A percentile compares a stretch with the other conserved stretches of the same genome.
Evolutionary conservation across 345 rosid species (phyloP).

Genomic region (Erodium maritimum): DNA sequence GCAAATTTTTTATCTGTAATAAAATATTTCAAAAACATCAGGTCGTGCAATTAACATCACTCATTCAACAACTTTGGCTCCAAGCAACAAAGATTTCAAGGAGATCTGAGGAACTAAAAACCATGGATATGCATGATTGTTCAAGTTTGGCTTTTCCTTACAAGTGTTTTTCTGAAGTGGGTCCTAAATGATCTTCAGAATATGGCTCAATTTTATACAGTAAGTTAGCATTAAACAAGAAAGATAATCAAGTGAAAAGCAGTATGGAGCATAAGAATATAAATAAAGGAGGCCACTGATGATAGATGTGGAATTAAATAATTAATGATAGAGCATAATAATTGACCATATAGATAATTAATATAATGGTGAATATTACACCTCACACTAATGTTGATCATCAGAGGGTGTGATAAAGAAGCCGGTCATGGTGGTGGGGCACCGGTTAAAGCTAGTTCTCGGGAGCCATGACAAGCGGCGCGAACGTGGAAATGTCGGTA

Average conservation of each 20-base stretch:
- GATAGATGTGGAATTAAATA: background rate
- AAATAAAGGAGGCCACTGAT: background rate
- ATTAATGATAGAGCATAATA: background rate
- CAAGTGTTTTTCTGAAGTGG: background rate
- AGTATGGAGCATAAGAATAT: background rate
- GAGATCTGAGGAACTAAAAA: background rate
- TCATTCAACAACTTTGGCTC: background rate
- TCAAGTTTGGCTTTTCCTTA: background rate
- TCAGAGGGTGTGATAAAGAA: background rate
- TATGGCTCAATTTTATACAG: background rate
- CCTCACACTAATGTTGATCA: no score
- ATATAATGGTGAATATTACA: no score
- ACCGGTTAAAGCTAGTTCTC: background rate
- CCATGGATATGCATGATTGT: background rate
- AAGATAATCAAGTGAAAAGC: background rate
- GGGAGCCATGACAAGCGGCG: background rate
- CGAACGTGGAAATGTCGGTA: background rate
- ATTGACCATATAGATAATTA: no score
- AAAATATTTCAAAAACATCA: background rate
- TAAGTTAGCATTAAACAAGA: no score
- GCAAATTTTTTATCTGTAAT: no score
- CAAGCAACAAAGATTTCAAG: background rate
- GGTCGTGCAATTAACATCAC: background rate
- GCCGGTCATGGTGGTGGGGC: background rate
- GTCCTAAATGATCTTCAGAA: background rate